These are phyloP conservation scores for Cenchrus americanus DNA, from an alignment of 176 grass and related monocot species.

Conservation along the genomic window DNA sequence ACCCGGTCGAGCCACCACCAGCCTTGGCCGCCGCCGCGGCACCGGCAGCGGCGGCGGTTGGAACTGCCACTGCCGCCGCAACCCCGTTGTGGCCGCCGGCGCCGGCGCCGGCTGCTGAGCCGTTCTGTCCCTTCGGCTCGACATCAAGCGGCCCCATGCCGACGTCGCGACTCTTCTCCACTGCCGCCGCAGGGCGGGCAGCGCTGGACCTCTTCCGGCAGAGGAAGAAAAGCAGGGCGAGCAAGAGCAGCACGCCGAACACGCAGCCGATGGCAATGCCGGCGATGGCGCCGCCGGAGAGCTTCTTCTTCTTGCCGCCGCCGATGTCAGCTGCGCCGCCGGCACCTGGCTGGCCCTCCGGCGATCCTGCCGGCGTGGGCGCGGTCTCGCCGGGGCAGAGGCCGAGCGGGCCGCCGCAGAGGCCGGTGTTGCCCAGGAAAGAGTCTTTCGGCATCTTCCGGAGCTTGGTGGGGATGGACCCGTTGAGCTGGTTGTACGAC, in stretches of 20 bases:
- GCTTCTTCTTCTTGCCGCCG: constrained; percentile 65
- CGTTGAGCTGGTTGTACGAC: constrained; percentile 85
- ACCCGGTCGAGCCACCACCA: constrained; percentile 35
- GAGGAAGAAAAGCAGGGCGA: constrained; percentile 68
- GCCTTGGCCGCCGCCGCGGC: constrained; percentile 37
- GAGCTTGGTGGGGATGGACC: constrained; percentile 83
- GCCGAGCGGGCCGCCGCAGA: constrained; percentile 83
- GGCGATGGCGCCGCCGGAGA: constrained; percentile 94
- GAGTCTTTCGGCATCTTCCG: constrained; percentile 71
- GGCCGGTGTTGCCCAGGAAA: constrained; percentile 65
- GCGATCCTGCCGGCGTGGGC: constrained; percentile 48
- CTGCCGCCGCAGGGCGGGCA: constrained; percentile 36
- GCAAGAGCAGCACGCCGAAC: constrained; percentile 57
- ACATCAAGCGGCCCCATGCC: constrained; percentile 45
- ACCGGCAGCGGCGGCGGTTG: neutral
- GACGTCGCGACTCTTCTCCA: constrained; percentile 53
- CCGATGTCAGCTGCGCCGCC: constrained; percentile 30
- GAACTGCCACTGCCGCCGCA: constrained; percentile 20
- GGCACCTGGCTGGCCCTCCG: constrained; percentile 15
- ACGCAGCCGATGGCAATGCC: constrained; percentile 89
- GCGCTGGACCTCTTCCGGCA: constrained; percentile 56
- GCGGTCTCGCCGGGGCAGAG: constrained; percentile 73
- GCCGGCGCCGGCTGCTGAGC: constrained; percentile 14
- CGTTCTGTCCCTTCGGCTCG: constrained; percentile 59
- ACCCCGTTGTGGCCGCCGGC: neutral